Evolutionary conservation across 305 asterid species (phyloP), one percentile per base, ranked within the genome.

Genomic region (Striga hermonthica): DNA sequence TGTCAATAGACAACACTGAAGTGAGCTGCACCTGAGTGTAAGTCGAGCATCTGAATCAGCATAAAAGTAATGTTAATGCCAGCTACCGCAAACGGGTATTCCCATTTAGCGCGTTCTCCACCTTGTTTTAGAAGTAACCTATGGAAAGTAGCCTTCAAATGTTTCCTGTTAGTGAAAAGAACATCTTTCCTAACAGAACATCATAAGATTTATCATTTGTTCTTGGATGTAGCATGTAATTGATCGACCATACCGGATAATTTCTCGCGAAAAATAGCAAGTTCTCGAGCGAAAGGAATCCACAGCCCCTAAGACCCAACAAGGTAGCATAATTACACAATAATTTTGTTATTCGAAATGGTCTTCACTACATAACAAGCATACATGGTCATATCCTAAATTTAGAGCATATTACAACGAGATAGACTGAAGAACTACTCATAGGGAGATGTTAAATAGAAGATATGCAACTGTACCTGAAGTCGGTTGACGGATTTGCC

Each of bases 41-140:
- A 82, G 77, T 93, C 96, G 22, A 93, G 79, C 99, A 93, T 90
- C 77, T 86, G 97, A 77, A 85, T 85, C 74, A 93, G 81, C 99
- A 93, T 93, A 78, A 77, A 93, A 4, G 99, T 70, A 12, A 93
- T 74, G 62, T 93, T 93, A 53, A 93, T 76, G 60, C 99, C 97
- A 39, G 97, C 99, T 4, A 75, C 97, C 65, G 99, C 96, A 72
- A 93, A 93, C 6, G 99, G 99, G 66, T 93, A 93, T 72, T 93
- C 99, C 99, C 99, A 93, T 54, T 80, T 65, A 57, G 95, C 79
- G 31, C 96, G 91, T 12, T 77, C 59, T 62, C 96, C 99, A 15
- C 75, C 78, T 88, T 83, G 73, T 79, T 93, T 93, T 68, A 74
- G 83, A 74, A 90, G 93, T 72, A 93, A 79, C 89, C 92, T 88